Conservation (phyloP, 371 early-diverging fungal species). For the Funneliformis caledonium region DNA sequence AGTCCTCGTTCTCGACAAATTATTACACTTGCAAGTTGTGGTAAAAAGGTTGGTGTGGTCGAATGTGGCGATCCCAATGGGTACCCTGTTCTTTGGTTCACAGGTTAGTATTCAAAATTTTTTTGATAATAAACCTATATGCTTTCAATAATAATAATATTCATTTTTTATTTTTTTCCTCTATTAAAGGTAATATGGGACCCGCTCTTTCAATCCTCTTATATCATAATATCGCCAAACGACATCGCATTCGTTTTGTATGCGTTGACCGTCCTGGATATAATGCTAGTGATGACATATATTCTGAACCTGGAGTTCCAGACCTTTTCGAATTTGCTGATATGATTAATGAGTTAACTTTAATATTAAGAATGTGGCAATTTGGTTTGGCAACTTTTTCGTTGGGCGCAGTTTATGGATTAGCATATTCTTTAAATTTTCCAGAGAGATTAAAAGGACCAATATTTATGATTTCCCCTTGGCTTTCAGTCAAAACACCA, state of each 20-base stretch:
- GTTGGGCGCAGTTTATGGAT: conserved; percentile 35
- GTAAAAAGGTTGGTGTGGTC: conserved; percentile 35
- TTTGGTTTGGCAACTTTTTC: conserved; percentile 38
- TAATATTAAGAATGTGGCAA: conserved; percentile 28
- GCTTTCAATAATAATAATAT: background rate
- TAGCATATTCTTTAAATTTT: conserved; percentile 34
- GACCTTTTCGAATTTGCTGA: conserved; percentile 39
- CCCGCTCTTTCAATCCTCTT: conserved; percentile 35
- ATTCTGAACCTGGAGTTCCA: conserved; percentile 32
- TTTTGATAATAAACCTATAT: background rate
- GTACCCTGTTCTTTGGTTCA: conserved; percentile 38
- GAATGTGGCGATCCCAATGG: conserved; percentile 37
- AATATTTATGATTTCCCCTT: conserved; percentile 34
- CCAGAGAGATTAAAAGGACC: conserved; percentile 37
- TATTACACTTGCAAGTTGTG: conserved; percentile 35
- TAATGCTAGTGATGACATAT: conserved; percentile 31
- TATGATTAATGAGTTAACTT: conserved; percentile 35
- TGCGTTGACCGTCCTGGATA: conserved; percentile 39
- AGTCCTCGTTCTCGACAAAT: conserved; percentile 35
- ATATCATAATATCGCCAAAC: conserved; percentile 32
- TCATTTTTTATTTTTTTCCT: background rate
- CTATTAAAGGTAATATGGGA: conserved; percentile 38
- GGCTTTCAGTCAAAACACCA: conserved; percentile 38
- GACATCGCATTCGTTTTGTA: conserved; percentile 30
- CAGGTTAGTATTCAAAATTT: conserved; percentile 5